Evolutionary conservation across 148 eudicot genomes (phyloP).

Genomic region (Arctostaphylos glauca): DNA sequence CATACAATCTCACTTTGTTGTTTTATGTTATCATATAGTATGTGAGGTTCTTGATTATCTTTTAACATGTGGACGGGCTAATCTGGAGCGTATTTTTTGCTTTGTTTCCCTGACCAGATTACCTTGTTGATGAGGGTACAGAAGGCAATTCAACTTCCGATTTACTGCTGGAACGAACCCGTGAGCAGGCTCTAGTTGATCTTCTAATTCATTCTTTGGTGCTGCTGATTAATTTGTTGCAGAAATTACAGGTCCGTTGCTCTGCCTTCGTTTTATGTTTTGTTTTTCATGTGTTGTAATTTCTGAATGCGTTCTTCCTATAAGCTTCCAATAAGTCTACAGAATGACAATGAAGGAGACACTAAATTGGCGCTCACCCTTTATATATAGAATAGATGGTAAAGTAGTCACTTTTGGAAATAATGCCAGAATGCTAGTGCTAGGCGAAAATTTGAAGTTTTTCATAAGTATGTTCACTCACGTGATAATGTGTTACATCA

Average conservation of each 20-base stretch:
- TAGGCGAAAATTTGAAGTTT: background rate
- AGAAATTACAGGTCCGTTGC: constrained; percentile 63
- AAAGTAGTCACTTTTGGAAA: background rate
- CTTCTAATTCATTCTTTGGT: constrained; percentile 73
- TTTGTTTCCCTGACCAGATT: constrained; percentile 53
- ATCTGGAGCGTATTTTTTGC: constrained; percentile 13
- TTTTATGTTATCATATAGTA: background rate
- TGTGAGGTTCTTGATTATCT: background rate
- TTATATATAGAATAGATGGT: background rate
- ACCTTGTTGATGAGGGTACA: constrained; percentile 97
- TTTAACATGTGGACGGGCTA: background rate
- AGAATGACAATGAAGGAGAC: too few relatives aligned
- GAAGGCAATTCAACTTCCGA: constrained; percentile 92
- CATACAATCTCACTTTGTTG: background rate
- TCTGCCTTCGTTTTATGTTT: background rate
- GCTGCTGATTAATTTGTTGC: constrained; percentile 72
- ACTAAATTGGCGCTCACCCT: too few relatives aligned
- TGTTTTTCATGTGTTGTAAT: background rate
- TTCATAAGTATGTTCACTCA: background rate
- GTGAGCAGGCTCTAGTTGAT: constrained; percentile 82
- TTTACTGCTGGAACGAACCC: constrained; percentile 89
- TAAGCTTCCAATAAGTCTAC: background rate
- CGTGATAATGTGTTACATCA: background rate
- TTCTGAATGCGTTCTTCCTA: background rate
- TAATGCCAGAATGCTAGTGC: background rate